Base-by-base conservation (phyloP, 176 grass and related monocot genomes). In the Dactylis glomerata region DNA sequence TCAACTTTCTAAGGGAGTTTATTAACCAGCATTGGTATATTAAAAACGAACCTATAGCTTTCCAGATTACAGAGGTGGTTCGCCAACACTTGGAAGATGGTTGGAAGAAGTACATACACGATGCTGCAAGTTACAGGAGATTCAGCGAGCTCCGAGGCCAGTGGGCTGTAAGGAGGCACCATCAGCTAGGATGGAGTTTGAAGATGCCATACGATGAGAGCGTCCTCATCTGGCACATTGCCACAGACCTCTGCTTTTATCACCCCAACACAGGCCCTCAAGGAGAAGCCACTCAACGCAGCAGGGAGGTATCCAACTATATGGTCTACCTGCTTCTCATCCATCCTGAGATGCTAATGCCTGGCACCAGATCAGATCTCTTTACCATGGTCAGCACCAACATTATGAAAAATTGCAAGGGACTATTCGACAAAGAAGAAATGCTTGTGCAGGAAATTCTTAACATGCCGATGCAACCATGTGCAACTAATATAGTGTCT, bases 391-490 rank as follows among this genome's bases (percentile, higher is more conserved):
- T 23, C 3, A 26, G 55, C 23, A 1, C 22, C 52, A 8, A 9
- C 10, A 58, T 58, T 23, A 6, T 59, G 55, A 4, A 5, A 61
- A 62, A 14, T 10, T n/a, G 20, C 20, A 55, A 55, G 7, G 20
- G 20, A n/a, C 8, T 7, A 6, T 6, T 55, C 20, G 52, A 55
- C 17, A n/a, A 4, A 55, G 58, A 62, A 62, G 26, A 62, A 31
- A 15, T 13, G 6, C 5, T 62, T 5, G 58, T 12, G 0, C 11
- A 26, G n/a, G 26, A 31, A 26, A 30, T 62, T 62, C 26, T 62
- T 16, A 7, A 2, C 0, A 62, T 30, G 24, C 26, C 58, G 0
- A 62, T 6, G 1, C 1, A 30, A 0, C 0, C 26, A 0, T 0
- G 3, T 30, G 1, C 26, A 28, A 1, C 1, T 62, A 12, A 62